Evolutionary conservation across 768 basidiomycete species (phyloP).

Genomic region (Tylopilus subfusipes): DNA sequence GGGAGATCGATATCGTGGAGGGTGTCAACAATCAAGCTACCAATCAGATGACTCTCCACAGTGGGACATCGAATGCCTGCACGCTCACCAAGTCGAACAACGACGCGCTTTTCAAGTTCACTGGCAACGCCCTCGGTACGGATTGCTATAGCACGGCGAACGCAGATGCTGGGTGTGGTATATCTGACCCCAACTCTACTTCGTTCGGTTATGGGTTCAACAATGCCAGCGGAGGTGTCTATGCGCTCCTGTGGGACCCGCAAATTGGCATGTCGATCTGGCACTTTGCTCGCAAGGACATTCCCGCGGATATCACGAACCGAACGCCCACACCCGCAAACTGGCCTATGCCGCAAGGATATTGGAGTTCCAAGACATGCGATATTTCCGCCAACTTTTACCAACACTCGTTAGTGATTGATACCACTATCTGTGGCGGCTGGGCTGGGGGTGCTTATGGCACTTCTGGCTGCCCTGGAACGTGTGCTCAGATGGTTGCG

Average conservation of each 20-base stretch:
- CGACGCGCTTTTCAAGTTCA: conserved; percentile 11
- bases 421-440: conserved; percentile 34
- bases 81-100: conserved; percentile 16
- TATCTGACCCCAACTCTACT: conserved; percentile 37
- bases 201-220: conserved; percentile 43
- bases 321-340: conserved; percentile 42
- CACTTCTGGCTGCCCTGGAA: conserved; percentile 37
- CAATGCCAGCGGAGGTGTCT: conserved; percentile 47
- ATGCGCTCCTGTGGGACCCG: conserved; percentile 51
- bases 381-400: conserved; percentile 49
- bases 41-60: conserved; percentile 70
- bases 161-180: conserved; percentile 50
- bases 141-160: conserved; percentile 39
- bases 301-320: conserved; percentile 49
- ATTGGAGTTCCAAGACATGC: conserved; percentile 48
- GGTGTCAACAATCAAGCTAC: conserved; percentile 56
- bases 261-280: conserved; percentile 49
- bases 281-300: conserved; percentile 49
- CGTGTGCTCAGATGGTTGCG: conserved; percentile 46
- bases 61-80: conserved; percentile 40
- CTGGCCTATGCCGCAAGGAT: conserved; percentile 54
- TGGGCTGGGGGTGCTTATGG: conserved; percentile 28
- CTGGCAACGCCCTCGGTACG: conserved; percentile 22
- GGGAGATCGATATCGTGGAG: conserved; percentile 75
- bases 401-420: conserved; percentile 47